Percentiles rank a stretch among this genome's conserved stretches.
Evolutionary conservation across 768 basidiomycete genomes (phyloP).

Genomic region (Russula sp.): DNA sequence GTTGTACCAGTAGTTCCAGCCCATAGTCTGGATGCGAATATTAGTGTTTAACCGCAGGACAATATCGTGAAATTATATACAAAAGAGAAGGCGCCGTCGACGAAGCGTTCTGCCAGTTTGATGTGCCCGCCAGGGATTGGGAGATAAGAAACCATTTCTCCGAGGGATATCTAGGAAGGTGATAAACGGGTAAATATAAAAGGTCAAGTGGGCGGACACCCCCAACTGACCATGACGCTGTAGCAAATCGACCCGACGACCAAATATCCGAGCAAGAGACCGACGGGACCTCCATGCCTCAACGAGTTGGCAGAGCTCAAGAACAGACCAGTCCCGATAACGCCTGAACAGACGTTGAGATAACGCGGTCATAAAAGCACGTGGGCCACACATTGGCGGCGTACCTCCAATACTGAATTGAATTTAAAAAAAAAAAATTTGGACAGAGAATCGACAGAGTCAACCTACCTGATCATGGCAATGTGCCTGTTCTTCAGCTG

Average conservation of each 20-base stretch:
- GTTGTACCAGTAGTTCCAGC: conserved; percentile 56
- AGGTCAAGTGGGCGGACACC: too few species aligned
- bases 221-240: conserved; percentile 58
- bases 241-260: conserved; percentile 66
- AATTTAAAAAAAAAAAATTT: background rate
- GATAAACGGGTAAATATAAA: background rate
- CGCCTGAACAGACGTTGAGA: conserved; percentile 28
- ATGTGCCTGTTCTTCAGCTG: conserved; percentile 61
- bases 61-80: conserved; percentile 6
- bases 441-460: conserved; percentile 13
- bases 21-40: conserved; percentile 36
- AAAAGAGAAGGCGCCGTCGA: conserved; percentile 72
- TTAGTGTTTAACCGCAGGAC: background rate
- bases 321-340: conserved; percentile 43
- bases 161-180: conserved; percentile 53
- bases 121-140: conserved; percentile 81
- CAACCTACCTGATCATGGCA: conserved; percentile 68
- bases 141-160: conserved; percentile 75
- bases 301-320: conserved; percentile 50
- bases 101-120: conserved; percentile 76
- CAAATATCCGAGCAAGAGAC: conserved; percentile 69
- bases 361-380: background rate
- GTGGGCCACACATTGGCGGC: background rate
- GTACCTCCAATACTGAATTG: conserved; percentile 38
- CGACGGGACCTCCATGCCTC: conserved; percentile 63